Evolutionary conservation across 768 basidiomycete species (phyloP).

Genomic region (Amanita brunnescens): DNA sequence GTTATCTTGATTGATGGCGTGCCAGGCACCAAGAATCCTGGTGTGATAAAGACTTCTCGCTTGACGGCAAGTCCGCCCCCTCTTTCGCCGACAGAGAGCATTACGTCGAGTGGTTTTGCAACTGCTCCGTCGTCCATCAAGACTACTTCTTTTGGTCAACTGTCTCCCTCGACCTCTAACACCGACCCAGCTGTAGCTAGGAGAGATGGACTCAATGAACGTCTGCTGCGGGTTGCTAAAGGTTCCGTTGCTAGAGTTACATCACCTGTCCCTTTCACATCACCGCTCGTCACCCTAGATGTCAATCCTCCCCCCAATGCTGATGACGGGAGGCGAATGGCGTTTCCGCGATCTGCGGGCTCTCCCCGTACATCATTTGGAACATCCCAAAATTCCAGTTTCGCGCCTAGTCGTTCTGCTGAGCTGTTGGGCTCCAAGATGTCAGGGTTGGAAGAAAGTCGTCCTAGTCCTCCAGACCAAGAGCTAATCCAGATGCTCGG

Average conservation of each 20-base stretch:
- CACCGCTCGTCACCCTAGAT: background rate
- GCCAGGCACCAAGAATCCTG: background rate
- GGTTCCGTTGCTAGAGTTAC: conserved; percentile 1
- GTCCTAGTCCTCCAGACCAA: conserved; percentile 28
- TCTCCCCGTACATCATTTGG: conserved; percentile 2
- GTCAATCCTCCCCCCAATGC: background rate
- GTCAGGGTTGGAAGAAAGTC: background rate
- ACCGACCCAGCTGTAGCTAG: conserved; percentile 15
- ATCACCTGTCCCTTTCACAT: background rate
- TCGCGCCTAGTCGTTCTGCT: background rate
- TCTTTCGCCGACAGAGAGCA: conserved; percentile 2
- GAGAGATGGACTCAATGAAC: conserved; percentile 33
- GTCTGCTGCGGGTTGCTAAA: conserved; percentile 32
- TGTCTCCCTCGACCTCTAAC: conserved; percentile 6
- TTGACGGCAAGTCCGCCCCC: background rate
- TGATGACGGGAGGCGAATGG: background rate
- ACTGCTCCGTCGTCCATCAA: conserved; percentile 5
- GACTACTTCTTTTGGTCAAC: conserved; percentile 1
- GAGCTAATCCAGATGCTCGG: conserved; percentile 36
- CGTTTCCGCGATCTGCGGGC: background rate
- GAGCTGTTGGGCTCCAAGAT: background rate
- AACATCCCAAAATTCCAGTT: background rate
- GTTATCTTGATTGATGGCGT: background rate
- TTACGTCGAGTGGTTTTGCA: conserved; percentile 3
- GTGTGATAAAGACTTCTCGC: background rate